Percentiles rank a stretch among this genome's conserved stretches.
Conservation (phyloP, 768 basidiomycete species). For the Termitomyces sp. region DNA sequence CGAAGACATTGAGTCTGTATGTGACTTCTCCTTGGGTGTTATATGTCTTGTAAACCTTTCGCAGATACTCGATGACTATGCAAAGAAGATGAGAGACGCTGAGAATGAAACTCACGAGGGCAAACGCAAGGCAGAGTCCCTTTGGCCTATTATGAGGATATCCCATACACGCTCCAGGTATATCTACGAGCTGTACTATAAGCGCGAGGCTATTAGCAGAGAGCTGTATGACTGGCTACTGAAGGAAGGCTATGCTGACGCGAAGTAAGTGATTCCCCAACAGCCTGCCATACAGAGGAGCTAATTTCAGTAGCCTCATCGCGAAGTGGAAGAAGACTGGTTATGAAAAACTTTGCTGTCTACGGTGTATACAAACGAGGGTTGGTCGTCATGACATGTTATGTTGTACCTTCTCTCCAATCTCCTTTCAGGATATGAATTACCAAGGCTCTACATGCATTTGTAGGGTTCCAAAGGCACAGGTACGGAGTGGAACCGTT, state of each 20-base stretch:
- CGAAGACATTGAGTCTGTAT: slow-evolving; percentile 84
- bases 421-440: slow-evolving; percentile 81
- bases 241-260: slow-evolving; percentile 95
- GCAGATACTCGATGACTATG: slow-evolving; percentile 95
- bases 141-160: slow-evolving; percentile 99
- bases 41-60: slow-evolving; percentile 2
- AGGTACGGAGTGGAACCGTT: slow-evolving; percentile 82
- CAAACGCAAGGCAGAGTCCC: slow-evolving; percentile 87
- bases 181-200: slow-evolving; percentile 98
- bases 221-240: slow-evolving; percentile 97
- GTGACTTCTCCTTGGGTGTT: slow-evolving; percentile 15
- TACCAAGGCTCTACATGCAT: slow-evolving; percentile 98
- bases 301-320: slow-evolving; percentile 57
- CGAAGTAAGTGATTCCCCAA: slow-evolving; percentile 61
- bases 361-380: slow-evolving; percentile 93
- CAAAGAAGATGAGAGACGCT: slow-evolving; percentile 98
- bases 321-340: slow-evolving; percentile 99
- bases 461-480: slow-evolving; percentile 93
- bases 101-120: slow-evolving; percentile 99
- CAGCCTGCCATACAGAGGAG: background rate
- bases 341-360: slow-evolving; percentile 96
- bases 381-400: slow-evolving; percentile 32
- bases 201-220: slow-evolving; percentile 89
- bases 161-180: slow-evolving; percentile 94
- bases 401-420: slow-evolving; percentile 2